Conservation (phyloP, 1,284 basidiomycete genomes). For the Cerioporus squamosus region DNA sequence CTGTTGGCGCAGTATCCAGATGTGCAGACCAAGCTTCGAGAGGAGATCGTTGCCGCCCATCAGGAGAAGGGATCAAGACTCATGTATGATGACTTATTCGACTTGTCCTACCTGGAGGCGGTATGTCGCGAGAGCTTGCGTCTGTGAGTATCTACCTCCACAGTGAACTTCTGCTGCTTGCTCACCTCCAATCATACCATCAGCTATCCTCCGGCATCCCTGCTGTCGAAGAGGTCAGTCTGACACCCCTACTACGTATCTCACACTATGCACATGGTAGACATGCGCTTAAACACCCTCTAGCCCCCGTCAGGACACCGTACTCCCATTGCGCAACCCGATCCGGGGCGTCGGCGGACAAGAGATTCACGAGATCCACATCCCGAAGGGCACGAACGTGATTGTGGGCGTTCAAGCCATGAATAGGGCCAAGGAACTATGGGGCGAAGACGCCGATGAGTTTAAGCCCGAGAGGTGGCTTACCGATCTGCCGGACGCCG, state of each 20-base stretch:
- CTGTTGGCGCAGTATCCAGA: conserved; percentile 14
- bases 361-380: conserved; percentile 39
- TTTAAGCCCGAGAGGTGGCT: conserved; percentile 45
- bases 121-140: too few species aligned
- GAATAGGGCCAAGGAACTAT: conserved; percentile 49
- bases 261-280: too few species aligned
- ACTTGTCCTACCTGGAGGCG: conserved; percentile 2
- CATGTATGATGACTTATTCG: conserved; percentile 6
- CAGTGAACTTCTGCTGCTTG: too few species aligned
- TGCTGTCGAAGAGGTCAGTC: too few species aligned
- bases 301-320: not conserved
- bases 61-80: conserved; percentile 1
- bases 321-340: conserved; percentile 28
- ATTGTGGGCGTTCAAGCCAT: conserved; percentile 50
- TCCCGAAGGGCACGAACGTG: conserved; percentile 49
- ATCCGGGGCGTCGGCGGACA: conserved; percentile 30
- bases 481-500: conserved; percentile 14
- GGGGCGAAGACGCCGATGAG: conserved; percentile 58
- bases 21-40: conserved; percentile 17
- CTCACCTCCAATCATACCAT: too few species aligned
- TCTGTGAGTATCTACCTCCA: too few species aligned
- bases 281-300: too few species aligned
- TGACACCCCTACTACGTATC: too few species aligned
- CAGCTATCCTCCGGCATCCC: too few species aligned
- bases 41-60: conserved; percentile 14